Conservation (phyloP, 345 rosid genomes). For the Durio zibethinus region DNA sequence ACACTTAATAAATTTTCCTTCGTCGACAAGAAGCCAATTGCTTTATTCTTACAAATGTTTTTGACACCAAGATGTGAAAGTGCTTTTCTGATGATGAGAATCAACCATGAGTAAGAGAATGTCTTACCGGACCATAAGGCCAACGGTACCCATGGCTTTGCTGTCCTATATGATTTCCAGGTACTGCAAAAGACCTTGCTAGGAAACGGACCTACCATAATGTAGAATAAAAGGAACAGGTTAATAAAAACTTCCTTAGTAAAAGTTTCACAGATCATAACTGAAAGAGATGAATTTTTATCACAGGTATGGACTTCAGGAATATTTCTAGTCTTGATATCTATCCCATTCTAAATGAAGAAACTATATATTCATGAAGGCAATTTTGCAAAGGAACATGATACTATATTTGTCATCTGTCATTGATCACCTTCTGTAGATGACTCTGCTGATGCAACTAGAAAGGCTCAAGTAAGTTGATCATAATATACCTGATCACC, state of each 20-base stretch:
- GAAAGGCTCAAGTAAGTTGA: not conserved
- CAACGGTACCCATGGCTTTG: constrained; percentile 95
- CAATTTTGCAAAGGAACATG: not conserved
- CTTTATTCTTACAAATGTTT: not conserved
- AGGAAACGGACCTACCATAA: constrained; percentile 76
- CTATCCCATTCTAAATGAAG: not conserved
- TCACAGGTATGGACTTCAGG: not conserved
- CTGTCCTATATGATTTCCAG: constrained; percentile 97
- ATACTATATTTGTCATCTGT: not conserved
- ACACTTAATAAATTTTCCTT: not conserved
- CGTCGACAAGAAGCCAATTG: not conserved
- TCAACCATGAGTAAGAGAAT: constrained; percentile 11
- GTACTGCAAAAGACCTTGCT: constrained; percentile 87
- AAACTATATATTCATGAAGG: not conserved
- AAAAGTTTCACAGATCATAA: not conserved
- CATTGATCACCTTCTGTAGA: not conserved
- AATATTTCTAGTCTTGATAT: not conserved
- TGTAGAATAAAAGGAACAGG: not conserved
- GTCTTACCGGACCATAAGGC: constrained; percentile 97
- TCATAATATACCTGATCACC: constrained; percentile 79
- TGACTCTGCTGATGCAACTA: not conserved
- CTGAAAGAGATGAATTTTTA: not conserved
- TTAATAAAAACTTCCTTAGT: not conserved
- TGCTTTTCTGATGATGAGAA: constrained; percentile 2
- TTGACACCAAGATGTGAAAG: not conserved